Evolutionary conservation across 768 basidiomycete species (phyloP).

Genomic region (Mycena indigotica): DNA sequence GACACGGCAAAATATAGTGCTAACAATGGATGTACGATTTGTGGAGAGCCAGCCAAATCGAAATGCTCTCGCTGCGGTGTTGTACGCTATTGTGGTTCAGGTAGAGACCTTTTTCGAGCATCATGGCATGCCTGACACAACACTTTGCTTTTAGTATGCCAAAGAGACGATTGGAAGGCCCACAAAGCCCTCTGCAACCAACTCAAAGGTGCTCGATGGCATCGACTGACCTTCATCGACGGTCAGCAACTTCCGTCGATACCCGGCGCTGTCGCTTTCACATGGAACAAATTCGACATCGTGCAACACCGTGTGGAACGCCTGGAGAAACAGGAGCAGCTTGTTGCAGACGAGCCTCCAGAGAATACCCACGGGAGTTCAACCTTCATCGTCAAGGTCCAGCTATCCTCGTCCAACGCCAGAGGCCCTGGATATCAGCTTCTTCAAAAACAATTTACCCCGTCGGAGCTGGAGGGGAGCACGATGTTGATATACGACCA

Average conservation of each 20-base stretch:
- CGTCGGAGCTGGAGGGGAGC: neutral
- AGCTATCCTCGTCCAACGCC: neutral
- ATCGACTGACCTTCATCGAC: neutral
- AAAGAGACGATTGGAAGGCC: conserved; percentile 6
- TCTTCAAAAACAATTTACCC: neutral
- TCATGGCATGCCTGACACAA: neutral
- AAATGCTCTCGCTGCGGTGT: conserved; percentile 2
- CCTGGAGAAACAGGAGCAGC: neutral
- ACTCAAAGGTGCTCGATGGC: neutral
- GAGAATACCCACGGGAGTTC: conserved; percentile 3
- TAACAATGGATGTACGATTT: conserved; percentile 9
- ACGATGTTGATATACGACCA: conserved; percentile 11
- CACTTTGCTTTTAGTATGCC: neutral
- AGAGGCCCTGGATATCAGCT: neutral
- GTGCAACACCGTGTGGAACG: conserved; percentile 1
- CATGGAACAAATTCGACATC: neutral
- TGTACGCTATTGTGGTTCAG: conserved; percentile 5
- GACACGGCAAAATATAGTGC: conserved; percentile 6
- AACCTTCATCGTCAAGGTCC: conserved; percentile 10
- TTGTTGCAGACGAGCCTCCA: neutral
- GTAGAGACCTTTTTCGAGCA: neutral
- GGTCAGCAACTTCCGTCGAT: neutral
- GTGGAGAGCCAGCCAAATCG: conserved; percentile 3
- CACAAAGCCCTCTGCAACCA: conserved; percentile 3
- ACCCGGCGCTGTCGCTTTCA: neutral